Percentiles rank a stretch among this genome's conserved stretches.
Evolutionary conservation across 1,284 basidiomycete species (phyloP).

Genomic region (Gastroboletus turbinatus): DNA sequence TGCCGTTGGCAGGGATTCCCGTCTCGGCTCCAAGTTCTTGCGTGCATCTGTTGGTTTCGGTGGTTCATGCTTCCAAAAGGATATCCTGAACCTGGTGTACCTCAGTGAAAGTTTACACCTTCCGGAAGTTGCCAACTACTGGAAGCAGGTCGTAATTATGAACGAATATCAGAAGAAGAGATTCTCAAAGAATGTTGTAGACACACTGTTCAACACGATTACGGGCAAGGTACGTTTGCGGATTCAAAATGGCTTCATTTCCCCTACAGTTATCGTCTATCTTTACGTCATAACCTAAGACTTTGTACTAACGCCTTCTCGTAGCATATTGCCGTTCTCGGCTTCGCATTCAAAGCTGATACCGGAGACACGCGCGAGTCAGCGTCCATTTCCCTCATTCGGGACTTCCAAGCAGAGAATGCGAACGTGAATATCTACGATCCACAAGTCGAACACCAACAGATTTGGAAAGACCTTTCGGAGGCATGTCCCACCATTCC

Average conservation of each 20-base stretch:
- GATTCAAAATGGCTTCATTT: constrained; percentile 10
- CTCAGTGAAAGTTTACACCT: constrained; percentile 91
- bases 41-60: constrained; percentile 96
- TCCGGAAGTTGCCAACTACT: constrained; percentile 97
- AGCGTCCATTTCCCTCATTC: constrained; percentile 92
- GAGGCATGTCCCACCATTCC: constrained; percentile 63
- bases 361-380: constrained; percentile 98
- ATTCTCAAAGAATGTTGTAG: constrained; percentile 88
- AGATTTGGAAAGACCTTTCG: constrained; percentile 75
- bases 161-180: constrained; percentile 95
- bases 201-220: constrained; percentile 97
- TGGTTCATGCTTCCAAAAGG: constrained; percentile 99
- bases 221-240: constrained; percentile 75
- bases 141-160: constrained; percentile 93
- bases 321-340: constrained; percentile 93
- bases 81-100: constrained; percentile 98
- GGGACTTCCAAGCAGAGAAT: constrained; percentile 90
- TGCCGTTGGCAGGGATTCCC: constrained; percentile 91
- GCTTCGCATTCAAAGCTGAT: constrained; percentile 96
- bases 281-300: neutral
- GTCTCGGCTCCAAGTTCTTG: constrained; percentile 95
- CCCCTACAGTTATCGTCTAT: neutral
- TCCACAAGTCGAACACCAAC: constrained; percentile 75
- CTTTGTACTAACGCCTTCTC: constrained; percentile 2
- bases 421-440: constrained; percentile 90